These are phyloP conservation scores for Trichoderma orchidacearum DNA, from an alignment of 495 filamentous ascomycete genomes.

Conservation along the genomic window DNA sequence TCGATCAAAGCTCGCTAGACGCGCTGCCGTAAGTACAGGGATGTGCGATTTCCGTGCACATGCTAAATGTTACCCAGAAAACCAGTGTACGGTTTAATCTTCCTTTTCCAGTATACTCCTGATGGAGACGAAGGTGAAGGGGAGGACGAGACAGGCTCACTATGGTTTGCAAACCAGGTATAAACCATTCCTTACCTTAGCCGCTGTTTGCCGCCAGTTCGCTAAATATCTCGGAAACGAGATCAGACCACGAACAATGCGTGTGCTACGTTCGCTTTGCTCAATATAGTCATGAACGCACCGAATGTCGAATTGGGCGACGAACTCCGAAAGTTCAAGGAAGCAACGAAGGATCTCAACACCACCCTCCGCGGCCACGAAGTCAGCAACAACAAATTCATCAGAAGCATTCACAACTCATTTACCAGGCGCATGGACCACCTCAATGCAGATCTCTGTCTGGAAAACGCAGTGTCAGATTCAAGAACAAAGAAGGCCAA, in stretches of 20 bases:
- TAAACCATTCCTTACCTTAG: slow-evolving; percentile 1
- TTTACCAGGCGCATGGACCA: slow-evolving; percentile 75
- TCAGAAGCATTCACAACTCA: slow-evolving; percentile 74
- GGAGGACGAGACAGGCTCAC: slow-evolving; percentile 29
- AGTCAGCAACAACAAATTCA: slow-evolving; percentile 59
- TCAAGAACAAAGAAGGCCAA: slow-evolving; percentile 26
- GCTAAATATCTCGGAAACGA: not conserved
- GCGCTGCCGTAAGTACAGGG: slow-evolving; percentile 42
- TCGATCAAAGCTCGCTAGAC: slow-evolving; percentile 57
- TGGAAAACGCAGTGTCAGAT: slow-evolving; percentile 46
- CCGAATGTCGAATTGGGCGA: slow-evolving; percentile 45
- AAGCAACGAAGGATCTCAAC: slow-evolving; percentile 49
- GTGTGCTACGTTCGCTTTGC: slow-evolving; percentile 75
- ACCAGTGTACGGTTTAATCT: slow-evolving; percentile 71
- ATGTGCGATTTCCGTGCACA: not conserved
- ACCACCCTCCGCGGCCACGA: slow-evolving; percentile 63
- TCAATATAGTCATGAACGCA: slow-evolving; percentile 87
- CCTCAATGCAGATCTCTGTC: slow-evolving; percentile 56
- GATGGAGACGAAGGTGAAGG: slow-evolving; percentile 24
- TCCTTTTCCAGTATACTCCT: slow-evolving; percentile 60
- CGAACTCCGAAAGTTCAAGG: slow-evolving; percentile 54
- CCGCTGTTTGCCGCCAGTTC: not conserved
- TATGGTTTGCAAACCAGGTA: slow-evolving; percentile 96
- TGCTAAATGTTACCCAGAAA: slow-evolving; percentile 15
- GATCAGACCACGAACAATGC: slow-evolving; percentile 62